Evolutionary conservation across 352 stramenopile genomes (phyloP).

Genomic region (Bremia lactucae): DNA sequence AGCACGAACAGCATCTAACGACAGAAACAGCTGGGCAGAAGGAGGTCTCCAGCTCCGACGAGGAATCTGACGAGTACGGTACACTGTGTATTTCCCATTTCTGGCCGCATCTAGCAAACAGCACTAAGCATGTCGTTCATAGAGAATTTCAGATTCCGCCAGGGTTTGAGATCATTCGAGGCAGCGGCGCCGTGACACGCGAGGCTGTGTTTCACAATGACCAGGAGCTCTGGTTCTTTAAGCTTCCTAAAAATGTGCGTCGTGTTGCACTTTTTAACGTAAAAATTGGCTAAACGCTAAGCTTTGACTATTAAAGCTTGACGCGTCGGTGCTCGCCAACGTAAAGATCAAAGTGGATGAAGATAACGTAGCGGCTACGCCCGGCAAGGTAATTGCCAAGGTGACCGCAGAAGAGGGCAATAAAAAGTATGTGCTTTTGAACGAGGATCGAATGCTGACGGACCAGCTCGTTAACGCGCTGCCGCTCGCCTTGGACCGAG

Average conservation of each 20-base stretch:
- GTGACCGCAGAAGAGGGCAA: slow-evolving; percentile 24
- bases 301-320: slow-evolving; percentile 29
- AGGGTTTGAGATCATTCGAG: slow-evolving; percentile 54
- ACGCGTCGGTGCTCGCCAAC: slow-evolving; percentile 58
- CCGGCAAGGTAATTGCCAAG: slow-evolving; percentile 32
- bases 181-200: slow-evolving; percentile 43
- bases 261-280: background rate
- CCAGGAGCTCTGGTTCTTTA: slow-evolving; percentile 83
- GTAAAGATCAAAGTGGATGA: slow-evolving; percentile 51
- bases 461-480: slow-evolving; percentile 74
- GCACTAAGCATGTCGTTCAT: slow-evolving; percentile 6
- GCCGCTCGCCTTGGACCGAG: slow-evolving; percentile 39
- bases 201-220: slow-evolving; percentile 53
- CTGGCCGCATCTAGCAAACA: background rate
- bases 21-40: slow-evolving; percentile 12
- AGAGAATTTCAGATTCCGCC: slow-evolving; percentile 77
- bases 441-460: slow-evolving; percentile 48
- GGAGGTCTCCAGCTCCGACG: slow-evolving; percentile 29
- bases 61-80: slow-evolving; percentile 45
- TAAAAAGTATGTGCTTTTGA: slow-evolving; percentile 50
- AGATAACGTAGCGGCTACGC: slow-evolving; percentile 9
- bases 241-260: slow-evolving; percentile 72
- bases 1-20: slow-evolving; percentile 16
- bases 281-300: no score
- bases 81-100: background rate